phyloP scores from a whole-genome alignment of 306 rosid species.

The Echinosophora koreensis region DNA sequence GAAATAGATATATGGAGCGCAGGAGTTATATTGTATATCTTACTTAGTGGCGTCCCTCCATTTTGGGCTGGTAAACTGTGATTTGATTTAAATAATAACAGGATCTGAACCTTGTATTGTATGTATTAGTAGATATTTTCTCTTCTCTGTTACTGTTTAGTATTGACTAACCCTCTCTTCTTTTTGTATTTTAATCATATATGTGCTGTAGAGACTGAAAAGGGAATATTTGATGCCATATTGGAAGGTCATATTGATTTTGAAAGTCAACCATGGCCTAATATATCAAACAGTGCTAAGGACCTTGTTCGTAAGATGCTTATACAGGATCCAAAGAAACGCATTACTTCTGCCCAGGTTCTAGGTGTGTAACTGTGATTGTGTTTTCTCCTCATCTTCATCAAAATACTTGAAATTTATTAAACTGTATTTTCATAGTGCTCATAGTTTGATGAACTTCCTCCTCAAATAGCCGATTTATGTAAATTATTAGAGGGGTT shows the following conservation, averaged over 20 bases:
- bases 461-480: background rate
- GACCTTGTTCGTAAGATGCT: slow-evolving; percentile 88
- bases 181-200: background rate
- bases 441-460: background rate
- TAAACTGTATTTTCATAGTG: background rate
- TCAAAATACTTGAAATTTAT: slow-evolving; percentile 16
- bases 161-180: background rate
- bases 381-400: background rate
- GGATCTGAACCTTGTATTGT: background rate
- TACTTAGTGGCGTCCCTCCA: slow-evolving; percentile 96
- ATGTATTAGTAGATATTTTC: background rate
- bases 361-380: slow-evolving; percentile 62
- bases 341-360: slow-evolving; percentile 85
- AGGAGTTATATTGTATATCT: slow-evolving; percentile 82
- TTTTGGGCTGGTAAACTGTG: slow-evolving; percentile 93
- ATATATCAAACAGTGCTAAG: slow-evolving; percentile 81
- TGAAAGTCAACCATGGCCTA: slow-evolving; percentile 84
- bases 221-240: slow-evolving; percentile 90
- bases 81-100: slow-evolving; percentile 6
- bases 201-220: slow-evolving; percentile 73
- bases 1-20: slow-evolving; percentile 95
- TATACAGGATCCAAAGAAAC: slow-evolving; percentile 82
- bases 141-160: slow-evolving; percentile 16
- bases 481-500: background rate
- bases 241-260: slow-evolving; percentile 88